Percentiles rank a stretch among this genome's conserved stretches.
Conservation (phyloP, 2,329 filamentous ascomycete species). For the Phialocephala subalpina region DNA sequence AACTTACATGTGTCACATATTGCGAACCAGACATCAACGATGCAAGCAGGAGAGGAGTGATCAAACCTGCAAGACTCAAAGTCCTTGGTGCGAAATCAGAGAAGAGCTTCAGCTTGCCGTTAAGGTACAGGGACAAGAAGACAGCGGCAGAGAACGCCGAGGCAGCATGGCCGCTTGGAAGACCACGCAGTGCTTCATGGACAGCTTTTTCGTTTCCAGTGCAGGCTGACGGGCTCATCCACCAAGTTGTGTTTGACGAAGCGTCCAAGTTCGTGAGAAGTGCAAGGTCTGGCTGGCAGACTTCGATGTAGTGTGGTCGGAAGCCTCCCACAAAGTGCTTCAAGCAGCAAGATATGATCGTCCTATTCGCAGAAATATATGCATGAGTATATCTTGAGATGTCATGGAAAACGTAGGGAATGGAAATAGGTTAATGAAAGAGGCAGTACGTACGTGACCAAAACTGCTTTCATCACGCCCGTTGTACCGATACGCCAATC, state of each 20-base stretch:
- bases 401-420: neutral
- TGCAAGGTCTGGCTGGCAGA: slow-evolving; percentile 64
- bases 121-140: slow-evolving; percentile 75
- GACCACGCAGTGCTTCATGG: slow-evolving; percentile 61
- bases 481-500: slow-evolving; percentile 50
- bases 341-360: slow-evolving; percentile 67
- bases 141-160: slow-evolving; percentile 75
- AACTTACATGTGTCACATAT: slow-evolving; percentile 58
- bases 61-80: slow-evolving; percentile 73
- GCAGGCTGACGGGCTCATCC: slow-evolving; percentile 72
- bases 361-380: neutral
- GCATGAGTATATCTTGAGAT: neutral
- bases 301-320: slow-evolving; percentile 55
- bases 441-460: slow-evolving; percentile 28
- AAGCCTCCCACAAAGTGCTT: slow-evolving; percentile 78
- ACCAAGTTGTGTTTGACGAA: slow-evolving; percentile 12
- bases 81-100: slow-evolving; percentile 73
- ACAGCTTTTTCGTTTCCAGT: slow-evolving; percentile 67
- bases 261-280: neutral
- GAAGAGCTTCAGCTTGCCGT: slow-evolving; percentile 79
- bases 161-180: slow-evolving; percentile 77
- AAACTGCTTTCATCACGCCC: slow-evolving; percentile 32
- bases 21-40: slow-evolving; percentile 71
- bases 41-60: slow-evolving; percentile 69
- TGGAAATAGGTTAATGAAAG: neutral